A percentile compares a stretch with the other conserved stretches of the same genome.
These are phyloP conservation scores for Leucoagaricus sp. DNA, from an alignment of 1,284 basidiomycete species.

Conservation along the genomic window DNA sequence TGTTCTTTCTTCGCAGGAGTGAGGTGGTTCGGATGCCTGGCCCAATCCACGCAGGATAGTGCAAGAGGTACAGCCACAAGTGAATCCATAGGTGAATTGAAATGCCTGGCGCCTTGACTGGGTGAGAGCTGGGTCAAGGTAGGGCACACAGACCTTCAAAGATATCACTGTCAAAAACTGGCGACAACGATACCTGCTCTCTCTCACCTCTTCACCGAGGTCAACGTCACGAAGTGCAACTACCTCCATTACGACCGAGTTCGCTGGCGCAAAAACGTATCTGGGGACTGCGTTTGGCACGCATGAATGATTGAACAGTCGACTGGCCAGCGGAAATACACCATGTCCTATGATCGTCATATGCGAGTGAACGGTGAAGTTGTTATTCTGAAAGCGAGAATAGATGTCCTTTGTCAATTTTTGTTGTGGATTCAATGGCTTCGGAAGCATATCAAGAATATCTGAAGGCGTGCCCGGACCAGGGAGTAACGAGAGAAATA, in stretches of 20 bases:
- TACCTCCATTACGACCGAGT: constrained; percentile 56
- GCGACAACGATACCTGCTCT: constrained; percentile 3
- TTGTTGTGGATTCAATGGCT: constrained; percentile 27
- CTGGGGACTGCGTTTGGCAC: constrained; percentile 68
- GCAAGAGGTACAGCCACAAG: constrained; percentile 62
- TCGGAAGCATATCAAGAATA: constrained; percentile 29
- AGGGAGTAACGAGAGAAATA: constrained; percentile 55
- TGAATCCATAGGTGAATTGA: constrained; percentile 65
- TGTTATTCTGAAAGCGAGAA: constrained; percentile 72
- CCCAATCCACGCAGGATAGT: constrained; percentile 37
- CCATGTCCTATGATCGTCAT: constrained; percentile 67
- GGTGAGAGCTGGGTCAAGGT: constrained; percentile 72
- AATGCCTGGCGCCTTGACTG: constrained; percentile 61
- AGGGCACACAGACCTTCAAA: constrained; percentile 65
- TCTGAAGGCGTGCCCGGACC: constrained; percentile 29
- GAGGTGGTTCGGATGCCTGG: constrained; percentile 39
- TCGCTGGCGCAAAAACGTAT: constrained; percentile 45
- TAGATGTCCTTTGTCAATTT: constrained; percentile 40
- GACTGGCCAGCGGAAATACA: constrained; percentile 70
- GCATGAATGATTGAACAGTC: constrained; percentile 79
- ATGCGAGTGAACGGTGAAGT: constrained; percentile 74
- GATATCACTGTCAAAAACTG: neutral
- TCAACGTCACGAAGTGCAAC: constrained; percentile 58
- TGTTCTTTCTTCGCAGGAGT: constrained; percentile 26
- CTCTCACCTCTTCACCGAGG: constrained; percentile 61